phyloP scores from a whole-genome alignment of 768 basidiomycete species.

The Termitomyces titanicus region DNA sequence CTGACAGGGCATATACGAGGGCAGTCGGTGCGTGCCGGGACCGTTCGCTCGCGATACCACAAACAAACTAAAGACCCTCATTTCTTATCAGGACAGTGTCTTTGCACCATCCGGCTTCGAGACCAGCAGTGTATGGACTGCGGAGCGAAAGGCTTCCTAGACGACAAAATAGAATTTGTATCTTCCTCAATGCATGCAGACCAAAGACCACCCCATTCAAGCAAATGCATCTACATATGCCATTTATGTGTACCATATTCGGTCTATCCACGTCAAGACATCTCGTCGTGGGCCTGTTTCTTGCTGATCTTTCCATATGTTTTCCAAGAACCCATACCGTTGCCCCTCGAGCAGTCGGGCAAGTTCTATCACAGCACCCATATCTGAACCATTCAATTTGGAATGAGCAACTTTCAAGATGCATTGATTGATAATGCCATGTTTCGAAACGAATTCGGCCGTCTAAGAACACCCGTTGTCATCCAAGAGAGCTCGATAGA shows the following conservation, averaged over 20 bases:
- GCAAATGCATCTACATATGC: background rate
- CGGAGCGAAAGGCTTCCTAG: constrained; percentile 44
- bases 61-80: background rate
- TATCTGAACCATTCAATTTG: constrained; percentile 5
- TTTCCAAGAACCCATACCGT: constrained; percentile 31
- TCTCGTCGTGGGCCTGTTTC: constrained; percentile 11
- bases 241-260: constrained; percentile 7
- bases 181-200: background rate
- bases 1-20: constrained; percentile 86
- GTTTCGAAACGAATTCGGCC: constrained; percentile 55
- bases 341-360: constrained; percentile 22
- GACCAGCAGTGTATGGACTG: constrained; percentile 73
- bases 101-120: constrained; percentile 66
- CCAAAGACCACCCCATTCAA: background rate
- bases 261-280: constrained; percentile 18
- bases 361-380: constrained; percentile 3
- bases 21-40: constrained; percentile 62
- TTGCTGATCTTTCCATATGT: background rate
- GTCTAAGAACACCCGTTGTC: constrained; percentile 25
- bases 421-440: constrained; percentile 59
- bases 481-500: background rate
- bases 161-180: constrained; percentile 24
- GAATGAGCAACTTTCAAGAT: constrained; percentile 23
- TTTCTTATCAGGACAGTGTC: constrained; percentile 52
- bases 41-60: background rate